Evolutionary conservation across 352 stramenopile genomes (phyloP).

Genomic region (Thraustotheca clavata): DNA sequence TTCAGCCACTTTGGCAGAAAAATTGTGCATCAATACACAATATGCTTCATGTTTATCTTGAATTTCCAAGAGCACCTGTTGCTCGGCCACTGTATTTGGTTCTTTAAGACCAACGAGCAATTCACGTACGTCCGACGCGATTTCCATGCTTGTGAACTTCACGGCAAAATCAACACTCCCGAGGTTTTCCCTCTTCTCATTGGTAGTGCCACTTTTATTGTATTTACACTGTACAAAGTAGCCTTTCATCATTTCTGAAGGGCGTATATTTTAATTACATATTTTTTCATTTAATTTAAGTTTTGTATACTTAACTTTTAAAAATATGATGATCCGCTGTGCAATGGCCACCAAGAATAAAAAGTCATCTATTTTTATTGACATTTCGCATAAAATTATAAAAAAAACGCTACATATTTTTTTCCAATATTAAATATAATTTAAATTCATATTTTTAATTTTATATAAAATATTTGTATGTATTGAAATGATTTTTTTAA

Average conservation of each 20-base stretch:
- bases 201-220: neutral
- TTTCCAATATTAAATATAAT: neutral
- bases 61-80: constrained; percentile 49
- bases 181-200: neutral
- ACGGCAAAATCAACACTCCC: constrained; percentile 14
- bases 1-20: constrained; percentile 40
- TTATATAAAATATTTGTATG: neutral
- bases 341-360: too few relatives aligned
- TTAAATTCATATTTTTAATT: neutral
- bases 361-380: neutral
- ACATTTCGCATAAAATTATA: neutral
- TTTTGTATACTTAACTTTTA: neutral
- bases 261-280: neutral
- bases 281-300: neutral
- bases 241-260: neutral
- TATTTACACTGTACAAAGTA: constrained; percentile 8
- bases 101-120: constrained; percentile 78
- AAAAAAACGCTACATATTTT: neutral
- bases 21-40: constrained; percentile 60
- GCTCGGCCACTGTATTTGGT: constrained; percentile 53
- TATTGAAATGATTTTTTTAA: neutral
- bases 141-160: constrained; percentile 42
- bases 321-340: too few relatives aligned
- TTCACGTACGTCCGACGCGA: constrained; percentile 69
- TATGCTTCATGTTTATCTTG: constrained; percentile 62